These are phyloP conservation scores for Boletellus deceptivus DNA, from an alignment of 1,284 basidiomycete species.

Conservation along the genomic window DNA sequence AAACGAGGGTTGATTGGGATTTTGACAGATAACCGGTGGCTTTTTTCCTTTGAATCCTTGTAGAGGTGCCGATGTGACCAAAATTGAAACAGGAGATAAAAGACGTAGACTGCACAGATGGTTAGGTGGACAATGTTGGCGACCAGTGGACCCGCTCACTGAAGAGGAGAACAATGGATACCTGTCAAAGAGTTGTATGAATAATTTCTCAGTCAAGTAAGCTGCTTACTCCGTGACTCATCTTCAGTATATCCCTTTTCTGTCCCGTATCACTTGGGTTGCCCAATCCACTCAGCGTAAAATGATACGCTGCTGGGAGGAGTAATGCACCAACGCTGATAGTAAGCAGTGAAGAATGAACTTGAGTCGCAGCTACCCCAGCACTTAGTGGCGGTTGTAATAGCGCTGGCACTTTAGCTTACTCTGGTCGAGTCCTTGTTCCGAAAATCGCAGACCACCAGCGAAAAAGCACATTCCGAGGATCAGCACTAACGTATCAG, in stretches of 20 bases:
- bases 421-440: conserved; percentile 77
- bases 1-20: conserved; percentile 34
- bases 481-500: conserved; percentile 40
- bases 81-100: conserved; percentile 84
- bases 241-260: conserved; percentile 64
- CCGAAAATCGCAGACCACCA: conserved; percentile 73
- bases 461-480: conserved; percentile 82
- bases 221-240: conserved; percentile 78
- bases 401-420: conserved; percentile 23
- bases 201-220: background rate
- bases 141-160: conserved; percentile 42
- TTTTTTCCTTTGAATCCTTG: conserved; percentile 52
- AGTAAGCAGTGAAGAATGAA: conserved; percentile 80
- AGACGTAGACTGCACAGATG: conserved; percentile 54
- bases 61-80: conserved; percentile 86
- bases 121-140: conserved; percentile 4
- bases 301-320: conserved; percentile 76
- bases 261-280: conserved; percentile 37
- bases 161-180: conserved; percentile 67
- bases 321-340: conserved; percentile 79
- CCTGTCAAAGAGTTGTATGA: conserved; percentile 36
- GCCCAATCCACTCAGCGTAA: conserved; percentile 47
- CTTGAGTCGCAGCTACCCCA: conserved; percentile 65
- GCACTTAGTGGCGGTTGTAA: background rate
- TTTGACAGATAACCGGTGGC: conserved; percentile 38